A percentile compares a stretch with the other conserved stretches of the same genome.
These are phyloP conservation scores for Mycena filopes DNA, from an alignment of 768 basidiomycete genomes.

Conservation along the genomic window DNA sequence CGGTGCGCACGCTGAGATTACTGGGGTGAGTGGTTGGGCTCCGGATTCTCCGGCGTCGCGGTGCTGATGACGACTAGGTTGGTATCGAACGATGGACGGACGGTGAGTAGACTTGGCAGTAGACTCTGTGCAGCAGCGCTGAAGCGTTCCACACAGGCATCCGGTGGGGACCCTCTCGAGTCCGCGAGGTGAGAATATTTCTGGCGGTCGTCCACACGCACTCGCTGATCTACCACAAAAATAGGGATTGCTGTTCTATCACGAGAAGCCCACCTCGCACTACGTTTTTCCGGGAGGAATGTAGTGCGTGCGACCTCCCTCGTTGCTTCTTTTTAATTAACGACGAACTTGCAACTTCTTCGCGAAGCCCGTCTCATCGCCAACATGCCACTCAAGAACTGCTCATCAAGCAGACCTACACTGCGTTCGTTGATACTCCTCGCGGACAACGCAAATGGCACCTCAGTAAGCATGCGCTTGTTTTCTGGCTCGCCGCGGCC, in stretches of 20 bases:
- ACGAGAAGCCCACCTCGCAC: constrained; percentile 71
- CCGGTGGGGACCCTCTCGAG: constrained; percentile 85
- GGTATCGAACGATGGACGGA: constrained; percentile 89
- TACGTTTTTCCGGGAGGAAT: constrained; percentile 49
- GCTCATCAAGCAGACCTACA: constrained; percentile 85
- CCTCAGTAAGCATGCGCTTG: constrained; percentile 63
- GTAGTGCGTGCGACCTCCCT: constrained; percentile 53
- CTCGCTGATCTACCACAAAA: constrained; percentile 18
- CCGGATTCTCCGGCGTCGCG: background rate
- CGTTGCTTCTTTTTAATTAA: constrained; percentile 19
- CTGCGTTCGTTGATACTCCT: constrained; percentile 76
- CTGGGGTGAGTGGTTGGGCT: constrained; percentile 66
- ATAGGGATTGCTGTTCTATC: constrained; percentile 84
- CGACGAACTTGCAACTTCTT: too few species aligned
- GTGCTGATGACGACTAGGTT: constrained; percentile 54
- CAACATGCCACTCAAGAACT: constrained; percentile 50
- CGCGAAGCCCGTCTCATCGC: constrained; percentile 25
- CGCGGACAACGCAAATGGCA: constrained; percentile 84
- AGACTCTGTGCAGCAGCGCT: background rate
- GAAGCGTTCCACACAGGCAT: constrained; percentile 53
- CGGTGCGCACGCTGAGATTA: constrained; percentile 75
- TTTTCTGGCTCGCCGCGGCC: too few species aligned
- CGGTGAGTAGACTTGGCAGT: constrained; percentile 48
- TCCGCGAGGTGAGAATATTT: constrained; percentile 66
- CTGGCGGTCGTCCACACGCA: background rate